phyloP scores from a whole-genome alignment of 2,329 filamentous ascomycete species.

The Cercospora berteroae region DNA sequence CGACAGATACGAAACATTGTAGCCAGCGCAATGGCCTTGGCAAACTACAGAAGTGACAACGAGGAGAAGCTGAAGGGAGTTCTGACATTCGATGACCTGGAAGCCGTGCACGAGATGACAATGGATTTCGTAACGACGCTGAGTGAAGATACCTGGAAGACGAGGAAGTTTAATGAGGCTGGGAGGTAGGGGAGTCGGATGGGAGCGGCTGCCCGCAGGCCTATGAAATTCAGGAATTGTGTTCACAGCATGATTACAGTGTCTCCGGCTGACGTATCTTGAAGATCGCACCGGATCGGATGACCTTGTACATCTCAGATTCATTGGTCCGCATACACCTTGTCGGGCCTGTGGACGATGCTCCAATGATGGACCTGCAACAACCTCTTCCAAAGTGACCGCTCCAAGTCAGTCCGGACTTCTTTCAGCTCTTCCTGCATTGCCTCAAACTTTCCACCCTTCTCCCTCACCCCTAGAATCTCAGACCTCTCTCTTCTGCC shows the following conservation, averaged over 20 bases:
- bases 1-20: neutral
- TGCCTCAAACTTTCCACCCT: too few relatives aligned
- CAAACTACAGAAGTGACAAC: neutral
- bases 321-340: too few relatives aligned
- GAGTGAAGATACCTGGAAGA: neutral
- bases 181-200: neutral
- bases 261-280: too few relatives aligned
- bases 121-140: neutral
- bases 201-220: neutral
- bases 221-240: neutral
- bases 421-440: too few relatives aligned
- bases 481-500: too few relatives aligned
- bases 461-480: too few relatives aligned
- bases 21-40: neutral
- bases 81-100: neutral
- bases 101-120: neutral
- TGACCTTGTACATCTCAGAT: too few relatives aligned
- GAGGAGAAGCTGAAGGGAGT: neutral
- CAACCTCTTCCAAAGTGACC: too few relatives aligned
- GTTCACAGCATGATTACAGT: neutral
- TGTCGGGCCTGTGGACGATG: too few relatives aligned
- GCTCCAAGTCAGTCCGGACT: too few relatives aligned
- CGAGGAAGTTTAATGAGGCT: neutral
- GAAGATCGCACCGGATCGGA: too few relatives aligned
- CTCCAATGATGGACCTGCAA: too few relatives aligned